Conservation (phyloP, 75 land plant species). For the Isoetes taiwanensis region DNA sequence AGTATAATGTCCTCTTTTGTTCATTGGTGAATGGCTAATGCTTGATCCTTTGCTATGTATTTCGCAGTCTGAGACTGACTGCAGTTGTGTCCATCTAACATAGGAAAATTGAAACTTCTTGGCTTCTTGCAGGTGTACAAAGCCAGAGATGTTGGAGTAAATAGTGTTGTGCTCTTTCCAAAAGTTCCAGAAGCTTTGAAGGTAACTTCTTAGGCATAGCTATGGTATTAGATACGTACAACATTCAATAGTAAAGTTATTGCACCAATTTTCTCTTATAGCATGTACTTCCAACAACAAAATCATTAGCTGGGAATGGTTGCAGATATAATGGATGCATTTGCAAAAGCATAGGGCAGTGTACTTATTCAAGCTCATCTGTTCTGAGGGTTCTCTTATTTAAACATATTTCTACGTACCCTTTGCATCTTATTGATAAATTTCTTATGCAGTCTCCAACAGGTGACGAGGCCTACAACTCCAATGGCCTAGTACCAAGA, state of each 20-base stretch:
- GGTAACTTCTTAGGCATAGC: constrained; percentile 36
- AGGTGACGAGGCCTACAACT: constrained; percentile 93
- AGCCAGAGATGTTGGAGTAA: constrained; percentile 94
- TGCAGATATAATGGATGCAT: too few species aligned
- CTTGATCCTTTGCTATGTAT: too few species aligned
- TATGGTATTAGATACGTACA: too few species aligned
- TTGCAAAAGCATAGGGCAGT: background rate
- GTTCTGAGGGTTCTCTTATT: background rate
- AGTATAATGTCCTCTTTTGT: too few species aligned
- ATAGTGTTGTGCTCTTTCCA: constrained; percentile 88
- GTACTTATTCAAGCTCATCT: background rate
- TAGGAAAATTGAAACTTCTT: background rate
- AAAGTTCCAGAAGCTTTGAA: constrained; percentile 95
- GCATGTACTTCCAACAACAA: too few species aligned
- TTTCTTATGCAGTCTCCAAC: constrained; percentile 46
- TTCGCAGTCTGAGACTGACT: too few species aligned
- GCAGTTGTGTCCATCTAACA: too few species aligned
- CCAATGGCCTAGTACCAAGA: constrained; percentile 81
- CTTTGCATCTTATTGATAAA: background rate
- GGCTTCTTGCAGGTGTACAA: constrained; percentile 58
- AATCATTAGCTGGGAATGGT: too few species aligned
- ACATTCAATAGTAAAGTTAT: too few species aligned
- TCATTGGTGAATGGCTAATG: too few species aligned
- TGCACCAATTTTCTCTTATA: too few species aligned
- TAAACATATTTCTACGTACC: too few species aligned